Percentiles rank a stretch among this genome's conserved stretches.
phyloP scores from a whole-genome alignment of 305 asterid genomes.

The Petunia hybrid region DNA sequence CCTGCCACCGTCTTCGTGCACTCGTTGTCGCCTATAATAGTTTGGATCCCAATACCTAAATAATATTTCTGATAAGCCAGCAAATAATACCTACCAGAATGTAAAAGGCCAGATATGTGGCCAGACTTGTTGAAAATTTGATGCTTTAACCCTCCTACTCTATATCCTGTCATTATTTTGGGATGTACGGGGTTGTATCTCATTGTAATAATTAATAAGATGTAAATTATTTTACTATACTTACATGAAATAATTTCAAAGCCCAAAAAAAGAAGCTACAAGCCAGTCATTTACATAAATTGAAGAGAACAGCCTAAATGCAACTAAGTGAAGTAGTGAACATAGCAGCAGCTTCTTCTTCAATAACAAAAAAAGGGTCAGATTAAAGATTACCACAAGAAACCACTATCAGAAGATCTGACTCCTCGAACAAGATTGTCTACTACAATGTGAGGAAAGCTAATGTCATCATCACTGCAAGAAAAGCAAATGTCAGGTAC shows the following conservation, averaged over 20 bases:
- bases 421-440: constrained; percentile 78
- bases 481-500: neutral
- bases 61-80: neutral
- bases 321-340: neutral
- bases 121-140: neutral
- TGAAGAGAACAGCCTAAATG: neutral
- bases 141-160: neutral
- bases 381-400: constrained; percentile 64
- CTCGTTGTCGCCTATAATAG: constrained; percentile 69
- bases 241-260: neutral
- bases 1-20: constrained; percentile 58
- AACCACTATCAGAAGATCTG: constrained; percentile 67
- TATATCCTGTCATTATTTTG: neutral
- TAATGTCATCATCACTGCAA: neutral
- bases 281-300: neutral
- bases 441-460: constrained; percentile 58
- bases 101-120: neutral
- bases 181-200: neutral
- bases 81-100: neutral
- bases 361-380: neutral
- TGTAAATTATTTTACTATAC: neutral
- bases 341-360: neutral
- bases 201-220: neutral
- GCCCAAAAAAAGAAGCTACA: neutral
- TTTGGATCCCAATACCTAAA: constrained; percentile 95